These are phyloP conservation scores for Podaxis sp. DNA, from an alignment of 768 basidiomycete genomes.

Conservation along the genomic window DNA sequence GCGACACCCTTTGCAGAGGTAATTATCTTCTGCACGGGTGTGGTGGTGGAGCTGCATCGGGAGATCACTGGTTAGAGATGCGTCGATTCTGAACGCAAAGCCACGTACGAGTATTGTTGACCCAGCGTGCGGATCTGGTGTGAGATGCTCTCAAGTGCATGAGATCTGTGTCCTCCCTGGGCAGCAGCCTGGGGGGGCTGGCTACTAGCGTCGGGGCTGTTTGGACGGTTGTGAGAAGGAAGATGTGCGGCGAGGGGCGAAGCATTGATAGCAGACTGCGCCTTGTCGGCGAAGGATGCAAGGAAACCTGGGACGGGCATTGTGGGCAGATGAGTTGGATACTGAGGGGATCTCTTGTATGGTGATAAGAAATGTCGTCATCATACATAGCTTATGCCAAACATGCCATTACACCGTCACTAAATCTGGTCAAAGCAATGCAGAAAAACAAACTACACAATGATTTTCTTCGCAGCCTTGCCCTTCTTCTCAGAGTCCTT, in stretches of 20 bases:
- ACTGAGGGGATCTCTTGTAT: conserved; percentile 10
- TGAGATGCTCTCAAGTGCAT: conserved; percentile 58
- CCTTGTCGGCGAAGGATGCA: conserved; percentile 69
- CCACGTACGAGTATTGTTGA: conserved; percentile 66
- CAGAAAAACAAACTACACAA: conserved; percentile 42
- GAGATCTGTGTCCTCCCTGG: conserved; percentile 43
- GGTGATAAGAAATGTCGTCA: conserved; percentile 15
- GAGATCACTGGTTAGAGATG: conserved; percentile 11
- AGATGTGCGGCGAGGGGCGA: conserved; percentile 55
- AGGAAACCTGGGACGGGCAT: conserved; percentile 66
- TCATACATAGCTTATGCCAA: conserved; percentile 21
- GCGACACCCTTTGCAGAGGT: conserved; percentile 75
- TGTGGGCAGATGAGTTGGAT: conserved; percentile 15
- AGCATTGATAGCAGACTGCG: conserved; percentile 64
- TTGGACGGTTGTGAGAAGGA: conserved; percentile 30
- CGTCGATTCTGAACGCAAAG: neutral
- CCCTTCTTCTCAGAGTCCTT: conserved; percentile 96
- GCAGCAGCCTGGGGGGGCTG: conserved; percentile 39
- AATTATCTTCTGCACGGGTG: conserved; percentile 73
- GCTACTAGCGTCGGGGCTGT: conserved; percentile 30
- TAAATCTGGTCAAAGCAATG: conserved; percentile 14
- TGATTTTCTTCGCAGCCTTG: conserved; percentile 75
- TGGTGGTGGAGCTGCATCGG: conserved; percentile 42
- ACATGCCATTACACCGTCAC: conserved; percentile 16
- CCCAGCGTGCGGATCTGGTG: conserved; percentile 70